phyloP scores from a whole-genome alignment of 1,139 yeast genomes.

The Nakaseomyces nivariensis region DNA sequence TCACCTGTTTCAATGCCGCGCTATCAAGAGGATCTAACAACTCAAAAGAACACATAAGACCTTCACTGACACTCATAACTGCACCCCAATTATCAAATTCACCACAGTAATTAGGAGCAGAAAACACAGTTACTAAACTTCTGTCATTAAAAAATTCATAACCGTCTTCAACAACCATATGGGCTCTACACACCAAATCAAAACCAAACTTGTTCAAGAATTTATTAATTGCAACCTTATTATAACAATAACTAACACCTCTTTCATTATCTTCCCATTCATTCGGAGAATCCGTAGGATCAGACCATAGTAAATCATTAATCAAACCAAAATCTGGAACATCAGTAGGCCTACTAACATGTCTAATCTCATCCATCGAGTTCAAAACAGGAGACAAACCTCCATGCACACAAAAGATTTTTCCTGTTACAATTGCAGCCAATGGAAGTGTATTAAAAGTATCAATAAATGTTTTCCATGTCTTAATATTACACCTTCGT shows the following conservation, averaged over 20 bases:
- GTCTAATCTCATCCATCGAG: slow-evolving; percentile 84
- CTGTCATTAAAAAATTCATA: slow-evolving; percentile 94
- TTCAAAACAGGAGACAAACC: slow-evolving; percentile 88
- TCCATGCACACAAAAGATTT: slow-evolving; percentile 95
- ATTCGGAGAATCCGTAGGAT: slow-evolving; percentile 87
- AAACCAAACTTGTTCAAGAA: slow-evolving; percentile 80
- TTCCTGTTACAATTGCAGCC: slow-evolving; percentile 92
- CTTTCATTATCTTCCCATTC: slow-evolving; percentile 99
- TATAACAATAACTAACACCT: slow-evolving; percentile 94
- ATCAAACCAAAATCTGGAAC: slow-evolving; percentile 93
- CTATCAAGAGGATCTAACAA: slow-evolving; percentile 88
- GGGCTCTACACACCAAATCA: slow-evolving; percentile 93
- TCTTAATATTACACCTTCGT: slow-evolving; percentile 80
- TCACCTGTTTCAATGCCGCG: slow-evolving; percentile 83
- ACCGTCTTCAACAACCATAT: slow-evolving; percentile 98
- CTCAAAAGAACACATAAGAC: slow-evolving; percentile 83
- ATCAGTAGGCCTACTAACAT: slow-evolving; percentile 89
- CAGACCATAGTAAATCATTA: slow-evolving; percentile 91
- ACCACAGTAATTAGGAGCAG: slow-evolving; percentile 97
- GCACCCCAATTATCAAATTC: slow-evolving; percentile 99
- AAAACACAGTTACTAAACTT: slow-evolving; percentile 85
- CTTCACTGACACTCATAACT: slow-evolving; percentile 93
- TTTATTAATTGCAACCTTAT: slow-evolving; percentile 85
- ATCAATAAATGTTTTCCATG: slow-evolving; percentile 89
- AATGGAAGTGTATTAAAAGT: slow-evolving; percentile 90